Percentiles rank a stretch among this genome's conserved stretches.
phyloP scores from a whole-genome alignment of 495 filamentous ascomycete species.

The Penicillium lagena region DNA sequence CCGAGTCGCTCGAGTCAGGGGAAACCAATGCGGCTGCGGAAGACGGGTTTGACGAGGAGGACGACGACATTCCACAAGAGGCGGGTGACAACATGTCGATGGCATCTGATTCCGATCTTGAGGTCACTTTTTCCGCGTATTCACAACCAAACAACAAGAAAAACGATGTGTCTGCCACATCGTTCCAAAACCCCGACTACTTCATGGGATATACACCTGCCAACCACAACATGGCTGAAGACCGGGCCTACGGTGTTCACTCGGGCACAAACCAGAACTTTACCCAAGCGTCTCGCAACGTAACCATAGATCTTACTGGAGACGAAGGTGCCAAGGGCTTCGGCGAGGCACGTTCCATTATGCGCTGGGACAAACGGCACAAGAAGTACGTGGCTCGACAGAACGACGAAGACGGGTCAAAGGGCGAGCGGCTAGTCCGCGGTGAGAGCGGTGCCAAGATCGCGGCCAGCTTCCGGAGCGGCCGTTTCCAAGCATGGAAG shows the following conservation, averaged over 20 bases:
- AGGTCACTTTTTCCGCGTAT: conserved; percentile 71
- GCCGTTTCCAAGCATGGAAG: conserved; percentile 88
- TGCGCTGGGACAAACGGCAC: conserved; percentile 95
- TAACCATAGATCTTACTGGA: conserved; percentile 81
- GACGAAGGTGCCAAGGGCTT: conserved; percentile 77
- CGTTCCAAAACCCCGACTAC: conserved; percentile 76
- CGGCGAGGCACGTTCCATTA: conserved; percentile 61
- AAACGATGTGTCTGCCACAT: conserved; percentile 27
- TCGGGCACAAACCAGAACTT: conserved; percentile 72
- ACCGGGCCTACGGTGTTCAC: conserved; percentile 86
- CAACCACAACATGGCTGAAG: conserved; percentile 70
- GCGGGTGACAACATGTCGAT: conserved; percentile 55
- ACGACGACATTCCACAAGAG: conserved; percentile 29
- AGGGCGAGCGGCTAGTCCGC: conserved; percentile 73
- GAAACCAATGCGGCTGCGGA: conserved; percentile 22
- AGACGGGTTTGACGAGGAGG: conserved; percentile 17
- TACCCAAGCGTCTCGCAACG: conserved; percentile 70
- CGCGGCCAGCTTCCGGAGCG: conserved; percentile 83
- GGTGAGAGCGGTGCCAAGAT: conserved; percentile 96
- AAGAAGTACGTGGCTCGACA: conserved; percentile 86
- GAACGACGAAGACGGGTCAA: conserved; percentile 92
- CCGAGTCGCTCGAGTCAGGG: conserved; percentile 20
- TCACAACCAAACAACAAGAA: conserved; percentile 25
- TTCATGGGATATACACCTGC: conserved; percentile 94
- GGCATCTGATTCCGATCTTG: conserved; percentile 69